These are phyloP conservation scores for Dictyostelium intermedium DNA, from an alignment of 78 protist species.

Conservation along the genomic window DNA sequence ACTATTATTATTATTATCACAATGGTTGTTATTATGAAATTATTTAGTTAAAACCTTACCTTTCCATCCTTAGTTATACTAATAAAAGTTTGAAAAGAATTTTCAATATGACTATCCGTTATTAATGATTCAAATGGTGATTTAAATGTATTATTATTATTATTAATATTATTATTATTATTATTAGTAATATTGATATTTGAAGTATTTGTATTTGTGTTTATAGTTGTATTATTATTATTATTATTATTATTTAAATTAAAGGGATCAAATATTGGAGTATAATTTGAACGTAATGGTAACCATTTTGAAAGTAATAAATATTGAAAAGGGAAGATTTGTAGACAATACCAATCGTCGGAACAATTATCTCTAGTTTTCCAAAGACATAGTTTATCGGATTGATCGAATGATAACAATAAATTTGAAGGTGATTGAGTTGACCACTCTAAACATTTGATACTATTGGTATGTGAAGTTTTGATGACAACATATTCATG, in stretches of 20 bases:
- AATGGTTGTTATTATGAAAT: neutral
- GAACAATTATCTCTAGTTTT: slow-evolving; percentile 11
- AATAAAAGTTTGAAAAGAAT: slow-evolving; percentile 35
- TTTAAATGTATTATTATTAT: neutral
- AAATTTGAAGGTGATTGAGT: slow-evolving; percentile 23
- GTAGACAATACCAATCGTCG: slow-evolving; percentile 35
- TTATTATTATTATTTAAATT: neutral
- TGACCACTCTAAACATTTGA: slow-evolving; percentile 56
- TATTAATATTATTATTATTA: neutral
- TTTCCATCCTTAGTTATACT: slow-evolving; percentile 66
- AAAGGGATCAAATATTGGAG: slow-evolving; percentile 31
- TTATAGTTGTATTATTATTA: neutral
- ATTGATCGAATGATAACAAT: slow-evolving; percentile 16
- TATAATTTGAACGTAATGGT: neutral
- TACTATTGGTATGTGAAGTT: slow-evolving; percentile 11
- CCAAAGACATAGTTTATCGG: slow-evolving; percentile 45
- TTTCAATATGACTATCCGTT: neutral
- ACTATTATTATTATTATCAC: neutral
- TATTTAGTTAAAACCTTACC: slow-evolving; percentile 8
- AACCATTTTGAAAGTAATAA: slow-evolving; percentile 44
- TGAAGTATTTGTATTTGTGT: neutral
- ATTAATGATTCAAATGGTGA: slow-evolving; percentile 19
- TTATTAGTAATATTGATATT: neutral
- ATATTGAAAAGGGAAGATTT: slow-evolving; percentile 14
- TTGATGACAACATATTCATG: slow-evolving; percentile 34